A percentile compares a stretch with the other conserved stretches of the same genome.
phyloP scores from a whole-genome alignment of 2,329 filamentous ascomycete species.

The Hysterium pulicare region DNA sequence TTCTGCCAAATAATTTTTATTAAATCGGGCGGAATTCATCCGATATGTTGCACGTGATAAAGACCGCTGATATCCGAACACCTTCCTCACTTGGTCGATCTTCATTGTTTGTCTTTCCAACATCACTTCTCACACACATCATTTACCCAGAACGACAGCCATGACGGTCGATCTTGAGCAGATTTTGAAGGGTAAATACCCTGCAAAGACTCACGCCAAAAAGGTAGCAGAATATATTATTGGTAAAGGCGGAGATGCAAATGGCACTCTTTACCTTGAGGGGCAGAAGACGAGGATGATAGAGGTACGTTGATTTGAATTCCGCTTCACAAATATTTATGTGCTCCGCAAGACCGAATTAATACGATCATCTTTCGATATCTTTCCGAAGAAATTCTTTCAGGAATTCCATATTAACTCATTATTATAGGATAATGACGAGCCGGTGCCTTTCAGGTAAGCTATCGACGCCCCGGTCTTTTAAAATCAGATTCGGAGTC shows the following conservation, averaged over 20 bases:
- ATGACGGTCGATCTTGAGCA: slow-evolving; percentile 34
- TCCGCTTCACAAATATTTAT: too few species aligned
- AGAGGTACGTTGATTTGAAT: slow-evolving; percentile 53
- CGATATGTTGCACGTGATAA: too few species aligned
- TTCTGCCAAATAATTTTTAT: too few species aligned
- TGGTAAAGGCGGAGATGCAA: slow-evolving; percentile 59
- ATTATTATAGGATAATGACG: slow-evolving; percentile 70
- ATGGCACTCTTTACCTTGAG: slow-evolving; percentile 83
- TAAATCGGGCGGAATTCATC: too few species aligned
- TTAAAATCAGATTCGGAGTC: background rate
- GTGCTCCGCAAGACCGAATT: too few species aligned
- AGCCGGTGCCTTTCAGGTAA: slow-evolving; percentile 74
- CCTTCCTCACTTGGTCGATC: too few species aligned
- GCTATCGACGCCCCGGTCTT: slow-evolving; percentile 4
- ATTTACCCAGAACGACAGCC: too few species aligned
- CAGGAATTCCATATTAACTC: too few species aligned
- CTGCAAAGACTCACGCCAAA: slow-evolving; percentile 81
- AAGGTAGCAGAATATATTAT: slow-evolving; percentile 78
- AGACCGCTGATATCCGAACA: too few species aligned
- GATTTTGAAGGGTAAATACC: slow-evolving; percentile 60
- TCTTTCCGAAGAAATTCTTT: too few species aligned
- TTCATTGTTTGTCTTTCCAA: too few species aligned
- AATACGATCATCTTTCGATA: background rate
- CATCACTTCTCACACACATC: too few species aligned
- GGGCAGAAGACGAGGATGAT: slow-evolving; percentile 74